Evolutionary conservation across 345 rosid genomes (phyloP).

Genomic region (Raphanus raphanistrum): DNA sequence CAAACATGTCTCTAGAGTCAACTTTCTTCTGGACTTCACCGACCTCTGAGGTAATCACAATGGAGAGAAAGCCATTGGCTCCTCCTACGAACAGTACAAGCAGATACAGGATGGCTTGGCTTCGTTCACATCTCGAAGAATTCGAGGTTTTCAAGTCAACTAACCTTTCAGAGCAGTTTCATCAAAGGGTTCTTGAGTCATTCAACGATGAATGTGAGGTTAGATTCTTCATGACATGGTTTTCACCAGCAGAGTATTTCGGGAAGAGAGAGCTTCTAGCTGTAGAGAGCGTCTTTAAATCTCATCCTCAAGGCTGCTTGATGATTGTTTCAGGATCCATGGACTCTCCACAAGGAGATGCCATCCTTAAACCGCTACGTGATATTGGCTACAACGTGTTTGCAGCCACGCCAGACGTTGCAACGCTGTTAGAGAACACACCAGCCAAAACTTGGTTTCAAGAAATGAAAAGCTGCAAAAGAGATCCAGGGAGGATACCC

Average conservation of each 20-base stretch:
- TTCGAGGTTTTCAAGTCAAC: slow-evolving; percentile 57
- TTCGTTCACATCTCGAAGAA: slow-evolving; percentile 43
- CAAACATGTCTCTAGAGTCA: slow-evolving; percentile 27
- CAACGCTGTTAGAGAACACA: slow-evolving; percentile 56
- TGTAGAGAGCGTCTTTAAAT: slow-evolving; percentile 61
- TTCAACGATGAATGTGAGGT: slow-evolving; percentile 51
- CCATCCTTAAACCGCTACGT: slow-evolving; percentile 54
- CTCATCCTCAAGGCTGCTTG: slow-evolving; percentile 66
- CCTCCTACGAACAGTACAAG: slow-evolving; percentile 51
- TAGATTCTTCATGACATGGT: slow-evolving; percentile 85
- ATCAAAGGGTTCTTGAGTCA: slow-evolving; percentile 50
- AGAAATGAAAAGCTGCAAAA: slow-evolving; percentile 55
- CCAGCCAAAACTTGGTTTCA: slow-evolving; percentile 72
- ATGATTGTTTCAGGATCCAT: slow-evolving; percentile 64
- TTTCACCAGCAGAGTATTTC: slow-evolving; percentile 54
- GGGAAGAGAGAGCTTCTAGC: slow-evolving; percentile 58
- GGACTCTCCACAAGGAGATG: slow-evolving; percentile 57
- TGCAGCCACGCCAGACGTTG: slow-evolving; percentile 64
- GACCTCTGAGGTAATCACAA: slow-evolving; percentile 21
- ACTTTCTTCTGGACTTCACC: slow-evolving; percentile 7
- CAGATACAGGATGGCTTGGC: slow-evolving; percentile 53
- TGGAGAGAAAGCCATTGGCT: slow-evolving; percentile 40
- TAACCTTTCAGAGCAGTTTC: slow-evolving; percentile 48
- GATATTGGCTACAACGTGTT: slow-evolving; percentile 51
- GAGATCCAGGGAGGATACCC: slow-evolving; percentile 78